Base-by-base conservation (phyloP, 345 rosid species). In the Aquilaria malaccensis region DNA sequence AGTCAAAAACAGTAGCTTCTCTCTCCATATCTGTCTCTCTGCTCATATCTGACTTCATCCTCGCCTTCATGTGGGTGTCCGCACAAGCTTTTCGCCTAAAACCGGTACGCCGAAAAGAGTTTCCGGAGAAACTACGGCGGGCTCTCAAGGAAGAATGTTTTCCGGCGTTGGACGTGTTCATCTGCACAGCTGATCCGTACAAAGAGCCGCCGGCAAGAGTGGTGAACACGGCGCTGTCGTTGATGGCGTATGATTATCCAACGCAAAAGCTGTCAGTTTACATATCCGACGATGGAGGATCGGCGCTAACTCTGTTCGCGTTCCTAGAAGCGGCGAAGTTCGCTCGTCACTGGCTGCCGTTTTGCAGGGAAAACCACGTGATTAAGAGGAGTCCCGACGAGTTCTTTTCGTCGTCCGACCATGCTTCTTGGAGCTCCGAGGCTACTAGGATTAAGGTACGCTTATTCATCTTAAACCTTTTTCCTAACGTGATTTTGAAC, bases 151-250 rank as follows among this genome's bases (percentile, higher is more conserved):
- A 63, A 29, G 57, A 66, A 2, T 81, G 80, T 3, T 81, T 70
- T 45, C 95, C 92, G 0, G 76, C 63, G 11, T 6, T 90, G 30
- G 97, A 90, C 33, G 78, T 90, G 67, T 83, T 87, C 52, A 64
- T 90, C 55, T 90, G 95, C 85, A 87, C 97, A 3, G 92, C 97
- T 45, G 95, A 87, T 76, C 97, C 97, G 0, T 79, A 72, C 77
- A 90, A 83, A 70, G 97, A 90, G 68, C 97, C 97, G 9, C 97
- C 97, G 0, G 57, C 82, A 7, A 70, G 70, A 52, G 88, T 80
- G 56, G 90, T 76, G 51, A 87, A 81, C 78, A 87, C 97, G 1
- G 85, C 80, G 5, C 71, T 90, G 48, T 90, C 97, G 0, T 86
- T 78, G 51, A 75, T 90, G 92, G 88, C 84, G 2, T 90, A 83